Evolutionary conservation across 176 grass and related monocot genomes (phyloP).

Genomic region (Lolium rigidum): DNA sequence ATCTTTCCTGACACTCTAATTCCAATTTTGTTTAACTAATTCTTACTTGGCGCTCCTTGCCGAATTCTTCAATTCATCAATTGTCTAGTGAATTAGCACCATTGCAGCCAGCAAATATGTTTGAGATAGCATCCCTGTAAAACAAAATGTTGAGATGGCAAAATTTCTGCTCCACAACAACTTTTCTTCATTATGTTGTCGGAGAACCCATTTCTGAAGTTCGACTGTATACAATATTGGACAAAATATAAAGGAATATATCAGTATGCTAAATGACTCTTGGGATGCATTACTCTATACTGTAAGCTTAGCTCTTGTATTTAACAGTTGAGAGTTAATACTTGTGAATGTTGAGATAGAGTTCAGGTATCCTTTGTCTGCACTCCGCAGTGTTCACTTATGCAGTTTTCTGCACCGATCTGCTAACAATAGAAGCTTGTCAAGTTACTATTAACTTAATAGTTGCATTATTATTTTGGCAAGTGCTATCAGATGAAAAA

Average conservation of each 20-base stretch:
- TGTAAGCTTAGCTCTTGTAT: constrained; percentile 15
- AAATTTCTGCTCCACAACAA: constrained; percentile 33
- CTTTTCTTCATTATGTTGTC: constrained; percentile 42
- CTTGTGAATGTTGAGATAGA: not conserved
- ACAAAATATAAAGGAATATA: constrained; percentile 21
- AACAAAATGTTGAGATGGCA: constrained; percentile 24
- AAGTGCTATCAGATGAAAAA: not conserved
- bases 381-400: not conserved
- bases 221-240: not conserved
- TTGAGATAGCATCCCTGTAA: constrained; percentile 18
- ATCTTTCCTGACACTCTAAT: constrained; percentile 44
- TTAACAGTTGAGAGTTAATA: not conserved
- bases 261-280: constrained; percentile 32
- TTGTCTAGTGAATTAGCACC: constrained; percentile 29
- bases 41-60: constrained; percentile 32
- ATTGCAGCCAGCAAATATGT: constrained; percentile 35
- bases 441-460: not conserved
- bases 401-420: not conserved
- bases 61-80: constrained; percentile 18
- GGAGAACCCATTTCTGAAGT: constrained; percentile 37
- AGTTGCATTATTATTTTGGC: not conserved
- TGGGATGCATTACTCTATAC: not conserved
- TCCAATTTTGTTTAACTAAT: constrained; percentile 47
- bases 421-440: not conserved
- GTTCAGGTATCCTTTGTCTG: not conserved